A percentile compares a stretch with the other conserved stretches of the same genome.
Evolutionary conservation across 306 rosid species (phyloP).

Genomic region (Pachyrhizus erosus): DNA sequence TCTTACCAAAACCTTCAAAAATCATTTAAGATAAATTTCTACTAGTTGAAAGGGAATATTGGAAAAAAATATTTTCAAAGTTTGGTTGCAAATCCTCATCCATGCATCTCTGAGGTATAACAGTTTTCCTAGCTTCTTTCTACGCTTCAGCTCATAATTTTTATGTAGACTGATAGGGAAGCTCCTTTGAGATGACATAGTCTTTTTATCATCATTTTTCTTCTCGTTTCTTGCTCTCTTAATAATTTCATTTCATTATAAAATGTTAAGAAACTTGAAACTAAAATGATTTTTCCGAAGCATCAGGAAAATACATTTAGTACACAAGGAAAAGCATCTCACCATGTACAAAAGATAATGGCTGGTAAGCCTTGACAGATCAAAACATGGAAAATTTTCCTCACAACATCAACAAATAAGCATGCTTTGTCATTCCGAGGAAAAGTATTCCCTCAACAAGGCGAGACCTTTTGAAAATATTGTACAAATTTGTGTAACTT

Average conservation of each 20-base stretch:
- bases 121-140: slow-evolving; percentile 20
- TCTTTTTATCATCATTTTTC: slow-evolving; percentile 5
- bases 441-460: not conserved
- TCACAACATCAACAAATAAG: not conserved
- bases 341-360: not conserved
- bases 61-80: not conserved
- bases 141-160: not conserved
- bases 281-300: not conserved
- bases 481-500: not conserved
- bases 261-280: not conserved
- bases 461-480: slow-evolving; percentile 15
- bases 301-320: not conserved
- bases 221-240: not conserved
- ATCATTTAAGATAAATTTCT: not conserved
- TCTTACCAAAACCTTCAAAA: not conserved
- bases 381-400: slow-evolving; percentile 1
- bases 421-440: not conserved
- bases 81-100: not conserved
- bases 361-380: not conserved
- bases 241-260: not conserved
- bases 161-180: not conserved
- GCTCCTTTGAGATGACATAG: not conserved
- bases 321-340: not conserved
- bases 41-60: not conserved
- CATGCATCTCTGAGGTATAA: not conserved